Conservation (phyloP, 257 asterid species). For the Gentiana dahurica region DNA sequence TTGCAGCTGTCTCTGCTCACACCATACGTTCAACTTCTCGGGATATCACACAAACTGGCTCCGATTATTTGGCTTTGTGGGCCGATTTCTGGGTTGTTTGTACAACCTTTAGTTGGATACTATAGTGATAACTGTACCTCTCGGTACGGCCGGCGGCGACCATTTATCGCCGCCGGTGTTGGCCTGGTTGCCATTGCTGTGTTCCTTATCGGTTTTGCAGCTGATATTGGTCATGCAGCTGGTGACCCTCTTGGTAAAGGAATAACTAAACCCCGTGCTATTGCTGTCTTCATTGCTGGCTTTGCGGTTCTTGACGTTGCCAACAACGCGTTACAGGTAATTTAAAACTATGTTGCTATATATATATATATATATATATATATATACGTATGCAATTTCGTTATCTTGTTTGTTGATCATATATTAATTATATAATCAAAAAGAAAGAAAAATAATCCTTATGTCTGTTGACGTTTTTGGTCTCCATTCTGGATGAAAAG, state of each 20-base stretch:
- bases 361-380: no score
- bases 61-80: slow-evolving; percentile 51
- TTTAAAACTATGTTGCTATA: no score
- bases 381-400: no score
- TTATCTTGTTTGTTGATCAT: no score
- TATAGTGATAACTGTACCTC: slow-evolving; percentile 36
- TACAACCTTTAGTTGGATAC: slow-evolving; percentile 32
- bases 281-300: slow-evolving; percentile 20
- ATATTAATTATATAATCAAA: no score
- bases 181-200: slow-evolving; percentile 16
- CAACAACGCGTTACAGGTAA: slow-evolving; percentile 11
- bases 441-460: no score
- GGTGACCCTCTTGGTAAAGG: slow-evolving; percentile 24
- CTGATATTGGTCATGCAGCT: slow-evolving; percentile 24
- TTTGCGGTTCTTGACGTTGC: slow-evolving; percentile 39
- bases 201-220: slow-evolving; percentile 35
- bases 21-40: slow-evolving; percentile 40
- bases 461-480: no score
- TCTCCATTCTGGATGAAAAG: no score
- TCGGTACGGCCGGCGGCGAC: slow-evolving; percentile 37
- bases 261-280: slow-evolving; percentile 13
- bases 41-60: slow-evolving; percentile 23
- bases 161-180: slow-evolving; percentile 28
- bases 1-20: slow-evolving; percentile 46
- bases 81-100: slow-evolving; percentile 33